A percentile compares a stretch with the other conserved stretches of the same genome.
phyloP scores from a whole-genome alignment of 140 eudicot genomes.

The Oenanthe javanica region DNA sequence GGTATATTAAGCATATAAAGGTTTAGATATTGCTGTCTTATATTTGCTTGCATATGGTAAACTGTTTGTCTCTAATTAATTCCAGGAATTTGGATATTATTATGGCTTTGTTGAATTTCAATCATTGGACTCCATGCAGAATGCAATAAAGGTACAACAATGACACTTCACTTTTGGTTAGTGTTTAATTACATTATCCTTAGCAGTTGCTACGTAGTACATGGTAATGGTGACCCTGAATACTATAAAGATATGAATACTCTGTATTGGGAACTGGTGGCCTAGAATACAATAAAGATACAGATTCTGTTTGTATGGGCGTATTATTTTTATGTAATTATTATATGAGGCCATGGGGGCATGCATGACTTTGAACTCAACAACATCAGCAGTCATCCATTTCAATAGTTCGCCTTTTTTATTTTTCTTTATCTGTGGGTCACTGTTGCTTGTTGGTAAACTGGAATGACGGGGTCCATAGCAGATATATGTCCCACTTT shows the following conservation, averaged over 20 bases:
- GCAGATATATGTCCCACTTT: background rate
- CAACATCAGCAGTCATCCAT: background rate
- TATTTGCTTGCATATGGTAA: background rate
- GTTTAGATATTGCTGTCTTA: background rate
- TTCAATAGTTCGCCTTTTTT: background rate
- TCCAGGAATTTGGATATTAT: slow-evolving; percentile 37
- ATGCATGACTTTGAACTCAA: background rate
- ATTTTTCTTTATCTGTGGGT: background rate
- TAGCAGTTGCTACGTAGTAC: background rate
- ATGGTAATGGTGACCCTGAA: background rate
- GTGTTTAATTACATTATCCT: background rate
- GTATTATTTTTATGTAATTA: background rate
- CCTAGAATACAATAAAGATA: background rate
- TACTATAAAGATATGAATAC: background rate
- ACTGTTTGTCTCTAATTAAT: background rate
- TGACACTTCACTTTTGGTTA: background rate
- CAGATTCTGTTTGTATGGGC: background rate
- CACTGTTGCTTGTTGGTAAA: background rate
- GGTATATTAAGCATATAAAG: background rate
- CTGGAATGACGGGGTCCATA: background rate
- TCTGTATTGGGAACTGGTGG: background rate
- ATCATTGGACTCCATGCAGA: slow-evolving; percentile 56
- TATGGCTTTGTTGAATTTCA: slow-evolving; percentile 87
- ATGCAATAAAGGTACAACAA: slow-evolving; percentile 59
- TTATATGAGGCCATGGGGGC: background rate